phyloP scores from a whole-genome alignment of 2,329 filamentous ascomycete genomes.

The Cercospora sojina region DNA sequence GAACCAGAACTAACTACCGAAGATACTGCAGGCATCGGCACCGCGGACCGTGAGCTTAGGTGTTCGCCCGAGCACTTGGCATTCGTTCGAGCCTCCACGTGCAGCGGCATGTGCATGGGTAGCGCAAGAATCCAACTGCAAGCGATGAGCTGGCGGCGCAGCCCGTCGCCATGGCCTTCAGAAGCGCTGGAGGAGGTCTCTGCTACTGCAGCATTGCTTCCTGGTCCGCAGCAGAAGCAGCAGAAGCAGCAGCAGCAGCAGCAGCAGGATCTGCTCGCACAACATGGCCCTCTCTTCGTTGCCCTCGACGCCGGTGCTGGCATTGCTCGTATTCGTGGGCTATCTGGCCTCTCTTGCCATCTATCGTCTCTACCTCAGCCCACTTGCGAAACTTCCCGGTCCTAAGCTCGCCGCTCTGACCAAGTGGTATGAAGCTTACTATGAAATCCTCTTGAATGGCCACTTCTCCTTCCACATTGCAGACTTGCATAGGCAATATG shows the following conservation, averaged over 20 bases:
- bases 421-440: conserved; percentile 35
- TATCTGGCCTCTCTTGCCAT: conserved; percentile 24
- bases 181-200: not conserved
- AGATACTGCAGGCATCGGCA: not conserved
- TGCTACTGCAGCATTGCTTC: not conserved
- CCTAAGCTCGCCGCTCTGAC: conserved; percentile 33
- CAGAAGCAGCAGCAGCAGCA: not conserved
- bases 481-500: conserved; percentile 32
- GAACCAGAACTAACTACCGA: not conserved
- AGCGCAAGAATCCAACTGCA: not conserved
- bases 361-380: conserved; percentile 30
- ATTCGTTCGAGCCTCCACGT: not conserved
- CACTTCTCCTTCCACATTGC: conserved; percentile 32
- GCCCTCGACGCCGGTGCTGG: conserved; percentile 11
- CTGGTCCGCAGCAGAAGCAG: not conserved
- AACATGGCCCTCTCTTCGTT: conserved; percentile 14
- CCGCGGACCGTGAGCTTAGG: conserved; percentile 5
- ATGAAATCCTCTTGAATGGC: conserved; percentile 31
- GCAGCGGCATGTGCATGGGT: not conserved
- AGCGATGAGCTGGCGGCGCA: not conserved
- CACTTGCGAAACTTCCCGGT: conserved; percentile 33
- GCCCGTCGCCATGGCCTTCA: not conserved
- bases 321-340: conserved; percentile 4
- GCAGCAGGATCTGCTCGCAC: not conserved
- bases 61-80: not conserved